Evolutionary conservation across 345 rosid genomes (phyloP), one percentile per base, ranked within the genome.

Genomic region (Gossypium mustelinum): DNA sequence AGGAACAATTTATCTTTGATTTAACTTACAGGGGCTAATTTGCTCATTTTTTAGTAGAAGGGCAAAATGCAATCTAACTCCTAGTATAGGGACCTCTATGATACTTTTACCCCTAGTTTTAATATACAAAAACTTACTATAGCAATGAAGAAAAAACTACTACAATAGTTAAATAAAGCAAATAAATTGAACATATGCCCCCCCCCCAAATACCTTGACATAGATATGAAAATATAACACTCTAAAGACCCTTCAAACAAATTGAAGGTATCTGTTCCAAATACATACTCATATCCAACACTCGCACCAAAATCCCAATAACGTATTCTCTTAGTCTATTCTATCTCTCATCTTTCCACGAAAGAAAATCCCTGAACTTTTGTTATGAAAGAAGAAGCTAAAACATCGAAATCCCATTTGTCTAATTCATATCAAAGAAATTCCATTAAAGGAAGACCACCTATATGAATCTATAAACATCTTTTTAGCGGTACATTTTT

Each of bases 311-410:
- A 22, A 57, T 22, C 24, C 11, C 62, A 57, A 13, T 57, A 57
- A 57, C 62, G 22, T 57, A 56, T 18, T 41, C 51, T 56, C 34
- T 41, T 72, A 4, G 43, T 59, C 29, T 52, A 70, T 29, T 50
- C 17, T 22, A 41, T 56, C 75, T 56, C 75, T 57, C 17, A 7
- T 50, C 56, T 67, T 67, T 67, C 20, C 14, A 24, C 8, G 41
- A 41, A 55, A 57, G 52, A 56, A 72, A 20, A 39, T 13, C 18
- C 17, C 27, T 34, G 12, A n/a, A 43, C 17, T 54, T 55, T 18
- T 71, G 18, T 56, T 18, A 45, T 7, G 74, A n/a, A 71, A 55
- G 13, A 71, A 39, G 27, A 55, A 55, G 50, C 62, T 41, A n/a
- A 51, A 54, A 71, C 51, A 54, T 29, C 4, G 14, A 41, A 70